Conservation (phyloP, 2,329 filamentous ascomycete species). For the Thielaviopsis euricoi region DNA sequence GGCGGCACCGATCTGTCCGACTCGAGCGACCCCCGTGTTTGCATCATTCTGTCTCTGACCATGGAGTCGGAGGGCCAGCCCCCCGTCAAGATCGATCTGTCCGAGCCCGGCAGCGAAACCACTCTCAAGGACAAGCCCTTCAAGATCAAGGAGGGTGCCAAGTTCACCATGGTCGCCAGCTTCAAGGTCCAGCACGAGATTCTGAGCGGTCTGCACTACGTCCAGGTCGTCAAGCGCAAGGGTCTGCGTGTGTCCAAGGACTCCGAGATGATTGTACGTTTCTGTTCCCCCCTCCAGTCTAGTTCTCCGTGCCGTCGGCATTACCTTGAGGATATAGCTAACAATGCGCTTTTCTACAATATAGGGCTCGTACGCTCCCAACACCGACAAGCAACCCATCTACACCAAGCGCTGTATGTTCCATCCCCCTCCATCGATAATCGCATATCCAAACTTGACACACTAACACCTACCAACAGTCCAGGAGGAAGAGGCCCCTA, state of each 20-base stretch:
- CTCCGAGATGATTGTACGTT: constrained; percentile 88
- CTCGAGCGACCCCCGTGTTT: constrained; percentile 70
- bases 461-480: constrained; percentile 33
- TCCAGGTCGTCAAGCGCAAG: constrained; percentile 85
- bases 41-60: constrained; percentile 81
- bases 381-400: constrained; percentile 67
- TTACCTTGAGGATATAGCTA: neutral
- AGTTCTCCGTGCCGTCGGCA: neutral
- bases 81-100: constrained; percentile 82
- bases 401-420: constrained; percentile 85
- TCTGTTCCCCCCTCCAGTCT: neutral
- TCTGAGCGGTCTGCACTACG: constrained; percentile 84
- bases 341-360: constrained; percentile 13
- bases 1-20: constrained; percentile 57
- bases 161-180: constrained; percentile 83
- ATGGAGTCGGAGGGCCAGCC: constrained; percentile 69
- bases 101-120: constrained; percentile 52
- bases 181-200: constrained; percentile 98
- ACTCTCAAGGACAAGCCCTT: constrained; percentile 84
- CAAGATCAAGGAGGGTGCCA: constrained; percentile 88
- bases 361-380: constrained; percentile 84
- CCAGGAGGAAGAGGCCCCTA: constrained; percentile 79
- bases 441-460: neutral
- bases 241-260: constrained; percentile 79
- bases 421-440: neutral